Base-by-base conservation (phyloP, 2,329 filamentous ascomycete genomes). In the Dothidotthia symphoricarpi region DNA sequence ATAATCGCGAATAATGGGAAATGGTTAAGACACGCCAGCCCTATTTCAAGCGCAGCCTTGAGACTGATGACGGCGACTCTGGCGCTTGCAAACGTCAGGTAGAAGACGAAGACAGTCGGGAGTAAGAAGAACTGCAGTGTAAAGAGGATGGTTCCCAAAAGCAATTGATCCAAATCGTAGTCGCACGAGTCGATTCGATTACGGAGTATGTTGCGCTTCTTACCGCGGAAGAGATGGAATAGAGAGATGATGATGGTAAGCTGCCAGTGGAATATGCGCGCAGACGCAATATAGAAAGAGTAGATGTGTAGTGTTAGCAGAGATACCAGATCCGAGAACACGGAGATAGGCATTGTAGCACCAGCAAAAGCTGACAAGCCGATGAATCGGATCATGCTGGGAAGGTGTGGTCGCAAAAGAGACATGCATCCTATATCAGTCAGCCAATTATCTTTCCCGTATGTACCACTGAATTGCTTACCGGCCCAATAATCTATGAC, bases 101-200 rank as follows among this genome's bases (percentile, higher is more conserved):
- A 98, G 64, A 97, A 98, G 28, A 98, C 93, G 36, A 91, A 81
- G 16, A 98, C 89, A 0, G 93, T 98, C 0, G 93, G 93, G 3
- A 98, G 75, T 12, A 98, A 76, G 66, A 97, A 98, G 70, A 95
- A 95, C 1, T 98, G 78, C 6, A 98, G 74, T 0, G 93, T 97
- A 63, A 98, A 98, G 14, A 98, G 75, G 43, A 98, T 97, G 1
- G 93, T 98, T 44, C 93, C 93, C 6, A 98, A 83, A 6, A 98
- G 82, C 3, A 98, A 80, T 69, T 98, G 94, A 63, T 98, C 93
- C 16, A 98, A 79, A 63, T 97, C 93, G 69, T 98, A 98, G 70
- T 97, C 93, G 74, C 93, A 98, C 31, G 90, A 95, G 65, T 98
- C 93, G 58, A 98, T 97, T 69, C 93, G 89, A 61, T 96, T 95